phyloP scores from a whole-genome alignment of 371 early-diverging fungal species.

The Nematocida sp. region DNA sequence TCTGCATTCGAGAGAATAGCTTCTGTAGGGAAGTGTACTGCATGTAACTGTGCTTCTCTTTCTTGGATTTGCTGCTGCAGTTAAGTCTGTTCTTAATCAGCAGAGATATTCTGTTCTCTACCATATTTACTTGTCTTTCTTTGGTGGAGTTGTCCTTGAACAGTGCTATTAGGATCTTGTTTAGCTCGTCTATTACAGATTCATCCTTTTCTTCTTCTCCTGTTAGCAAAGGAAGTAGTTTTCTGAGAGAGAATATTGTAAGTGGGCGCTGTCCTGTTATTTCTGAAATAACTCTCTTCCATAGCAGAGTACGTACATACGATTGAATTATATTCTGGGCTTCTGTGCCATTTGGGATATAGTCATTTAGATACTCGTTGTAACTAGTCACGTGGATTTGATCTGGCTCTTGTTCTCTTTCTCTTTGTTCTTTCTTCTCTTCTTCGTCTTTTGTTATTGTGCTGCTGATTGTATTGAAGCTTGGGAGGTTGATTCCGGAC shows the following conservation, averaged over 20 bases:
- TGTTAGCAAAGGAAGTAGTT: constrained; percentile 7
- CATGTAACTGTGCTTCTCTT: constrained; percentile 56
- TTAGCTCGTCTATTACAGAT: constrained; percentile 50
- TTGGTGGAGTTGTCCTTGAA: constrained; percentile 74
- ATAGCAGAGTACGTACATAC: constrained; percentile 16
- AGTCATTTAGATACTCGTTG: not conserved
- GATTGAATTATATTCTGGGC: constrained; percentile 71
- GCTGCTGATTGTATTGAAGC: constrained; percentile 51
- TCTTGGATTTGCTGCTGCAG: constrained; percentile 71
- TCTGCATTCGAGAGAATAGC: constrained; percentile 87
- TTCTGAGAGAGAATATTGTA: constrained; percentile 19
- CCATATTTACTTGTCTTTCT: constrained; percentile 73
- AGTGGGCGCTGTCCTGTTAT: not conserved
- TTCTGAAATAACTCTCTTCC: not conserved
- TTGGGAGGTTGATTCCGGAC: constrained; percentile 48
- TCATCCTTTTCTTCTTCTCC: constrained; percentile 66
- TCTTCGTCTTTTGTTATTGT: not conserved
- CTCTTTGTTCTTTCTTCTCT: not conserved
- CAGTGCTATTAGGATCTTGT: constrained; percentile 67
- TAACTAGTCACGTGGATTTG: not conserved
- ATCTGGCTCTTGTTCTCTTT: not conserved
- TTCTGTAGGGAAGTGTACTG: constrained; percentile 72
- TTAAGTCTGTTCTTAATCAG: constrained; percentile 87
- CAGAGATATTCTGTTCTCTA: constrained; percentile 87
- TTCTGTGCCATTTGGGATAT: not conserved